These are phyloP conservation scores for Fusarium agapanthi DNA, from an alignment of 2,329 filamentous ascomycete genomes.

Conservation along the genomic window DNA sequence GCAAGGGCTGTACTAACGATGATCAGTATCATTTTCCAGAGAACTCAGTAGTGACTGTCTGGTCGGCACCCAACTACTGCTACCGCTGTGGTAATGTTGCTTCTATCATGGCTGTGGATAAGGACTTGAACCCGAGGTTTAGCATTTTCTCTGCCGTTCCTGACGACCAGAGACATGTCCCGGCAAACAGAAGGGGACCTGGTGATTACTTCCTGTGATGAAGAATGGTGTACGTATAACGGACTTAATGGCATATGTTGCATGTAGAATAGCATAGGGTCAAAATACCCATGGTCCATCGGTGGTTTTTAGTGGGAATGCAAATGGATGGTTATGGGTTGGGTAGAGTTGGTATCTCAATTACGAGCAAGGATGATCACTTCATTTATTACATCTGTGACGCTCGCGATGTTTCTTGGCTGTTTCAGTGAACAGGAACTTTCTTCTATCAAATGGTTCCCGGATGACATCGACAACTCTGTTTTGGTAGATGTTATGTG, in stretches of 20 bases:
- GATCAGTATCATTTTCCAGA: slow-evolving; percentile 88
- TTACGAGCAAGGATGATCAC: slow-evolving; percentile 14
- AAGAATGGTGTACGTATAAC: slow-evolving; percentile 39
- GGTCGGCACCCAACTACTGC: slow-evolving; percentile 96
- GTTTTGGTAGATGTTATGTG: background rate
- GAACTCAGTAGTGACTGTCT: slow-evolving; percentile 96
- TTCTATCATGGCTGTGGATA: slow-evolving; percentile 92
- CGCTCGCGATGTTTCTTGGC: background rate
- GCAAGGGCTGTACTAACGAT: slow-evolving; percentile 41
- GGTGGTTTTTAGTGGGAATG: slow-evolving; percentile 44
- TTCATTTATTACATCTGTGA: background rate
- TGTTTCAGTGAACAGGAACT: background rate
- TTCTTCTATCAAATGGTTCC: background rate
- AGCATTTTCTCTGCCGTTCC: slow-evolving; percentile 92
- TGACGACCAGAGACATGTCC: slow-evolving; percentile 82
- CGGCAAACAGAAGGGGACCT: slow-evolving; percentile 72
- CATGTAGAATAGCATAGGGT: slow-evolving; percentile 55
- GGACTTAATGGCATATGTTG: slow-evolving; percentile 41
- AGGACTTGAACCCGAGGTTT: slow-evolving; percentile 88
- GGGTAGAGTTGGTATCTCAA: slow-evolving; percentile 40
- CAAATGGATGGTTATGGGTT: slow-evolving; percentile 34
- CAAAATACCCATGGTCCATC: slow-evolving; percentile 52
- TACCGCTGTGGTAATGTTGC: slow-evolving; percentile 97
- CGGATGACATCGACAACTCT: background rate
- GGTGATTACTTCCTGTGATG: slow-evolving; percentile 75